Base-by-base conservation (phyloP, 306 rosid species). In the Quercus variabilis region DNA sequence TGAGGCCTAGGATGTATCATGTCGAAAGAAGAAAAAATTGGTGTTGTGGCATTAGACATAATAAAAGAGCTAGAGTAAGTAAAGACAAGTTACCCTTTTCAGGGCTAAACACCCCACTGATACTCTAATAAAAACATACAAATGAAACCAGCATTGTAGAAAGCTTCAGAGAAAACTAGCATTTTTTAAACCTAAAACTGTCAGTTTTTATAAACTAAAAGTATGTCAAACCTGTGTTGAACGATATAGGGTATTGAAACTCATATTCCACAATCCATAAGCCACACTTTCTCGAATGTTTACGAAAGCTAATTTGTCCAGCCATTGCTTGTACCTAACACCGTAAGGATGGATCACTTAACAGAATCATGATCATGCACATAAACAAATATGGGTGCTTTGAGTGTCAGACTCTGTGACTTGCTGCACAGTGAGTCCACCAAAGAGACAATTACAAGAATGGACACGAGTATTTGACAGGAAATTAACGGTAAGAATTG, bases 221-320 rank as follows among this genome's bases (percentile, higher is more conserved):
- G 56, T 20, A 67, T 76, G 71, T 17, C 63, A 80, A 70, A 93
- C 97, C 97, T 93, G 96, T 30, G 90, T 91, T 69, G 88, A 88
- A 25, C 93, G 96, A 56, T 87, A 93, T 30, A 93, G 86, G 70
- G 83, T 74, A 80, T 46, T 74, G 74, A 93, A 93, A 79, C 90
- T 89, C 83, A 88, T 57, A 85, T 55, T 85, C 97, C 93, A 93
- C 2, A 93, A 62, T 56, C 94, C 98, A 88, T 82, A 72, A 75
- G 91, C 91, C 82, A 82, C 81, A 79, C 96, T 93, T 82, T 93
- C 91, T 74, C 97, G 86, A 71, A 81, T 25, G 72, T 75, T 87
- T 78, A 88, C 60, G 78, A 74, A 87, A 64, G 87, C 90, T 69
- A 93, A 79, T 81, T 85, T 84, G 73, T 83, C 85, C 77, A 93